A percentile compares a stretch with the other conserved stretches of the same genome.
These are phyloP conservation scores for Euphrasia confusa DNA, from an alignment of 257 asterid genomes.

Conservation along the genomic window DNA sequence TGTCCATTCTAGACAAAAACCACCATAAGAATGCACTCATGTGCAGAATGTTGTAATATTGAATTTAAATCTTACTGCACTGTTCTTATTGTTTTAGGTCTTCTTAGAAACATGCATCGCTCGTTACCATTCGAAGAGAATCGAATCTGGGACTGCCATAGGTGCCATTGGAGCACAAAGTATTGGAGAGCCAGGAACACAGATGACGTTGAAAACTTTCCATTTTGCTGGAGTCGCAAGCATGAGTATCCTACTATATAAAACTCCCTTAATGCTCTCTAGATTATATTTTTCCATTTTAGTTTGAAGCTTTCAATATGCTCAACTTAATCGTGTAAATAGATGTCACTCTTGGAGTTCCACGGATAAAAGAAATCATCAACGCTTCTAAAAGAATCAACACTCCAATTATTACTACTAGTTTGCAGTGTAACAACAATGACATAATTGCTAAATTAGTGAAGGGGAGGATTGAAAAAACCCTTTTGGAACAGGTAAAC, in stretches of 20 bases:
- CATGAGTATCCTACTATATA: conserved; percentile 87
- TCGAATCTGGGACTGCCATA: conserved; percentile 85
- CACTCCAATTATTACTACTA: conserved; percentile 79
- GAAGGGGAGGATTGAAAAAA: conserved; percentile 79
- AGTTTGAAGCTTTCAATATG: conserved; percentile 21
- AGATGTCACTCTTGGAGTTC: conserved; percentile 99
- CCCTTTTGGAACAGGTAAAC: conserved; percentile 78
- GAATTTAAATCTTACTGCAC: conserved; percentile 20
- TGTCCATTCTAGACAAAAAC: background rate
- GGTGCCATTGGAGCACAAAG: conserved; percentile 98
- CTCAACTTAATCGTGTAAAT: conserved; percentile 41
- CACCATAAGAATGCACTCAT: conserved; percentile 2
- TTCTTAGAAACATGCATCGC: conserved; percentile 72
- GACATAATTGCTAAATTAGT: conserved; percentile 51
- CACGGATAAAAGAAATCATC: conserved; percentile 82
- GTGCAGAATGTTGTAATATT: conserved; percentile 19
- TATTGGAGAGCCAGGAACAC: conserved; percentile 98
- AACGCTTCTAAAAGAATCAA: conserved; percentile 77
- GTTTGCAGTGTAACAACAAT: conserved; percentile 39
- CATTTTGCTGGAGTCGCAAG: conserved; percentile 99
- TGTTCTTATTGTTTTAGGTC: conserved; percentile 43
- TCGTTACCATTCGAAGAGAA: conserved; percentile 69
- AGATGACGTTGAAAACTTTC: conserved; percentile 96
- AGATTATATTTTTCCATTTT: conserved; percentile 16
- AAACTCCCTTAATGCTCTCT: conserved; percentile 21